Base-by-base conservation (phyloP, 2,329 filamentous ascomycete genomes). In the Aspergillus brasiliensis region DNA sequence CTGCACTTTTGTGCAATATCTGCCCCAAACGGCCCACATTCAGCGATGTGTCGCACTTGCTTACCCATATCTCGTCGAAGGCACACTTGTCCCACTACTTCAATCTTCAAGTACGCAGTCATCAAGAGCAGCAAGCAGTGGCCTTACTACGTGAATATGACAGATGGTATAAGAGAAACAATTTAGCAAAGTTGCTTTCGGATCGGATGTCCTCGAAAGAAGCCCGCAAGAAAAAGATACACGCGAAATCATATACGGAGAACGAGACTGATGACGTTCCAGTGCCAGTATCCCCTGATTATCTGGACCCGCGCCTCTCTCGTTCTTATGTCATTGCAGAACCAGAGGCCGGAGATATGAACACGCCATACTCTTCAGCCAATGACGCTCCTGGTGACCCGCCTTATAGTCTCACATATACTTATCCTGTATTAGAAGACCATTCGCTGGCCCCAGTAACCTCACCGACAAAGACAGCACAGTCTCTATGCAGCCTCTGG, bases 1-100 rank as follows among this genome's bases (percentile, higher is more conserved):
- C 92, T 60, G 87, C 90, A 58, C 86, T 97, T 51, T 79, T 86
- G 67, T 98, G 94, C 85, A 88, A 83, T 70, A 88, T 97, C 67
- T 98, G 94, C 74, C 89, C 90, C 37, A 91, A 89, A 66, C 84
- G 84, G 62, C 91, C 91, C 40, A 85, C 79, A 28, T 97, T 97
- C 78, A 96, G 92, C 58, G 94, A 98, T 76, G 83, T 92, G 47
- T 97, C 93, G 34, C 94, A 97, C 75, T 82, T 97, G 38, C 85
- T 98, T 71, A 98, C 94, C 11, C 94, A 98, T 73, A 86, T 97
- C 63, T 87, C 90, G 61, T 97, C 93, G 65, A 97, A 97, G 74
- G 90, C 90, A n/a, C 94, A 98, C 74, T 81, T 97, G 34, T 88
- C 92, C 61, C 86, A 91, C 72, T 88, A 91, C 69, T 96, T 93